These are phyloP conservation scores for Allomyces macrogynus DNA, from an alignment of 192 early-diverging fungal species.

Conservation along the genomic window DNA sequence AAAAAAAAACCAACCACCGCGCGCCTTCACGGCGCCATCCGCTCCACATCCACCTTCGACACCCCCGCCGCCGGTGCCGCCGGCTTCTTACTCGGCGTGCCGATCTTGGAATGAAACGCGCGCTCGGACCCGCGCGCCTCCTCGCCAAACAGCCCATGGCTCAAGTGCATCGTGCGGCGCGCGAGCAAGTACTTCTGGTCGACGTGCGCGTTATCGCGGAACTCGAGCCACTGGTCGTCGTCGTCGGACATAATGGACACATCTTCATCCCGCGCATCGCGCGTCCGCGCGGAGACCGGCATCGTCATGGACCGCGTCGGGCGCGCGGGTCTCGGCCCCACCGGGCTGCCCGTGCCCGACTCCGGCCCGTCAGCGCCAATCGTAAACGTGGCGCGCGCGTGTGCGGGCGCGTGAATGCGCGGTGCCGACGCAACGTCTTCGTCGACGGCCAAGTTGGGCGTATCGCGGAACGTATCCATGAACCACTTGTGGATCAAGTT, in stretches of 20 bases:
- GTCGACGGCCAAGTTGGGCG: neutral
- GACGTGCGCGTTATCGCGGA: neutral
- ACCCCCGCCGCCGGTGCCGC: too few relatives aligned
- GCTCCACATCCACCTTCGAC: too few relatives aligned
- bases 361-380: neutral
- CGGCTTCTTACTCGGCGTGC: too few relatives aligned
- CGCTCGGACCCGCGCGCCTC: too few relatives aligned
- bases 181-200: neutral
- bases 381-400: neutral
- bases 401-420: neutral
- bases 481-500: slow-evolving; percentile 1
- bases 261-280: neutral
- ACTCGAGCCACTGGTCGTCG: neutral
- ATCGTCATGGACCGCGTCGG: neutral
- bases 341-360: too few relatives aligned
- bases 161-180: neutral
- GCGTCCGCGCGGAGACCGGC: neutral
- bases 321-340: too few relatives aligned
- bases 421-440: neutral
- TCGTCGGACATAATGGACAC: neutral
- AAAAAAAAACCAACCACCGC: too few relatives aligned
- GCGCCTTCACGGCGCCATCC: too few relatives aligned
- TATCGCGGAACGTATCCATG: neutral
- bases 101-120: too few relatives aligned
- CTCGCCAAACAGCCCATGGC: neutral